Base-by-base conservation (phyloP, 495 filamentous ascomycete species). In the Penicillium taxi region DNA sequence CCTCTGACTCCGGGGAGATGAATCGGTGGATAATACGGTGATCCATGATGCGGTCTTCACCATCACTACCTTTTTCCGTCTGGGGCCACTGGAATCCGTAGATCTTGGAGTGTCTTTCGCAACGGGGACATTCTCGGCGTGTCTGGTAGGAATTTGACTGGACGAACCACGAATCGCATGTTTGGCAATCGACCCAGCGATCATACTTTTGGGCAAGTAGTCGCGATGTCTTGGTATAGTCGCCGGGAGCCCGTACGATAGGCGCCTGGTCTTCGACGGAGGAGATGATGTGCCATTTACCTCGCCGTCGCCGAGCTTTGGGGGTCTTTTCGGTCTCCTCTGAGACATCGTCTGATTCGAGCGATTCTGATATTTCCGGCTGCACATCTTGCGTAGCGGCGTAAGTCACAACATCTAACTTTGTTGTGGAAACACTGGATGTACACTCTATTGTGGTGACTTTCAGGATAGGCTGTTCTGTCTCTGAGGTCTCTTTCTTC, bases 1-100 rank as follows among this genome's bases (percentile, higher is more conserved):
- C 70, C 52, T 88, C 82, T 39, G 85, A 81, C 9, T 81, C 69
- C 0, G 74, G 69, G 11, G 63, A 66, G 16, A 89, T 49, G 48
- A 86, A 87, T 7, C 84, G 72, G 51, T 87, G 78, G 9, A 89
- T 64, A 0, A 64, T 74, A 16, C 84, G 63, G 43, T 87, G 83
- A 42, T 89, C 84, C 47, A 86, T 69, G 5, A 88, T 58, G 2
- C 84, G 69, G 37, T 84, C 81, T 51, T 94, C 87, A 15, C 73
- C 76, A 50, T 96, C 91, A 12, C 73, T 73, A 1, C 83, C 82
- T 39, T 79, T 78, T 23, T 94, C 82, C 2, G 93, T 96, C 61
- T 96, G 93, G 12, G 91, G 91, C 93, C 93, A 99, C 34, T 77
- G 72, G 50, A 82, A 94, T 0, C 93, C 93, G 55, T 96, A 99